Evolutionary conservation across 2,329 filamentous ascomycete species (phyloP), one percentile per base, ranked within the genome.

Genomic region (Phialocephala sp.): DNA sequence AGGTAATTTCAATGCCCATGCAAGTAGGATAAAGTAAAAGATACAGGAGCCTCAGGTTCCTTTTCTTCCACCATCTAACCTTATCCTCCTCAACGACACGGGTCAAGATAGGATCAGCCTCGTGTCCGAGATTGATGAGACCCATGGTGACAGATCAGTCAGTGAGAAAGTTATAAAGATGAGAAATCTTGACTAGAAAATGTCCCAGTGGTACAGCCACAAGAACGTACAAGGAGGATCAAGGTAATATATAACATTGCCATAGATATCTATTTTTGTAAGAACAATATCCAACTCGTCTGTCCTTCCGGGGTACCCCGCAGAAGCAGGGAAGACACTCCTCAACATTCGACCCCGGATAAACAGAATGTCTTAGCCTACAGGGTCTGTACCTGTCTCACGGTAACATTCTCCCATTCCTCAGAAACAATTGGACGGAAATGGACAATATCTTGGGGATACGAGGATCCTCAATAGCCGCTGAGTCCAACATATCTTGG

Each of bases 1-100:
- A 83, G 0, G 83, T 85, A 45, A 84, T 83, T 72, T 85, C 83
- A 52, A 85, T 82, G 54, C 83, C 83, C 72, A 85, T 80, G 72
- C 81, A 84, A 22, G 81, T 81, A 12, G 82, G 80, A 36, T 85
- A 73, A 24, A 80, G 75, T 58, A 72, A 76, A 20, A 80, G 54
- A 68, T 80, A 79, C 72, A 80, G 74, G 36, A 75, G 50, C 50
- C 78, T 71, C 14, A 79, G 72, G 62, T 80, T 79, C 24, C 66
- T 69, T 66, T 80, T 79, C 62, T 71, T 72, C 64, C 76, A 80
- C 79, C 79, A 80, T 63, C 74, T 72, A n/a, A 77, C 72, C 50
- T 68, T 74, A 68, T 81, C 79, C 63, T 78, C 70, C 37, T 78
- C 74, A 9, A 80, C 78, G 37, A 80, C 70, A 50, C 76, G 75